These are phyloP conservation scores for Ochetophila trinervis DNA, from an alignment of 306 rosid species.

Conservation along the genomic window DNA sequence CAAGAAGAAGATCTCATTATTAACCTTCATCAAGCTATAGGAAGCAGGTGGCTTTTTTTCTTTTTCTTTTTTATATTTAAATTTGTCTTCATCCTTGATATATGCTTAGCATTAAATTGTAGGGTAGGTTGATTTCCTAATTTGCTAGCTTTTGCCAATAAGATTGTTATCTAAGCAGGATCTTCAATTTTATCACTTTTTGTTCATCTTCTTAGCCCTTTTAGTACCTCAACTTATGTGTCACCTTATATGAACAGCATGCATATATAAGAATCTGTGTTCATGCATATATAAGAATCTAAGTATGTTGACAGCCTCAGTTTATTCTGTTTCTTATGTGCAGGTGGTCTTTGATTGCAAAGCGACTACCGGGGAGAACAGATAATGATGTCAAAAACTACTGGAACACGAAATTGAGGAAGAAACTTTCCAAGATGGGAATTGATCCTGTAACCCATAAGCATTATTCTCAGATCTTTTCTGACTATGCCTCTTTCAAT, in stretches of 20 bases:
- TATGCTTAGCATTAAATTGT: not conserved
- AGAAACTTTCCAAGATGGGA: conserved; percentile 83
- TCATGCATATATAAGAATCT: too few relatives aligned
- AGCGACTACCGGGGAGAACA: conserved; percentile 79
- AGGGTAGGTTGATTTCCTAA: too few relatives aligned
- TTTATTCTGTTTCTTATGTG: not conserved
- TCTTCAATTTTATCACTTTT: too few relatives aligned
- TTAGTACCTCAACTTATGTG: too few relatives aligned
- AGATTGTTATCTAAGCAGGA: too few relatives aligned
- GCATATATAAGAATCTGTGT: too few relatives aligned
- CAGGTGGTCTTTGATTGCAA: conserved; percentile 93
- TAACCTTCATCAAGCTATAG: conserved; percentile 75
- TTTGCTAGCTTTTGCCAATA: too few relatives aligned
- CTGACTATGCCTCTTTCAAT: conserved; percentile 50
- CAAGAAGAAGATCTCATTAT: conserved; percentile 85
- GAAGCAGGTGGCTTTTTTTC: conserved; percentile 65
- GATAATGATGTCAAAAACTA: conserved; percentile 95
- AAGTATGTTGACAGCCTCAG: too few relatives aligned
- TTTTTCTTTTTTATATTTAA: not conserved
- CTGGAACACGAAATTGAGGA: conserved; percentile 93
- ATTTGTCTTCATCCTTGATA: not conserved
- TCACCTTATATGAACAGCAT: too few relatives aligned
- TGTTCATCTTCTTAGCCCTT: too few relatives aligned
- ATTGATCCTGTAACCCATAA: conserved; percentile 92
- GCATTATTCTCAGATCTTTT: conserved; percentile 70